Evolutionary conservation across 2,329 filamentous ascomycete genomes (phyloP), one percentile per base, ranked within the genome.

Genomic region (Teratosphaeria viscida): DNA sequence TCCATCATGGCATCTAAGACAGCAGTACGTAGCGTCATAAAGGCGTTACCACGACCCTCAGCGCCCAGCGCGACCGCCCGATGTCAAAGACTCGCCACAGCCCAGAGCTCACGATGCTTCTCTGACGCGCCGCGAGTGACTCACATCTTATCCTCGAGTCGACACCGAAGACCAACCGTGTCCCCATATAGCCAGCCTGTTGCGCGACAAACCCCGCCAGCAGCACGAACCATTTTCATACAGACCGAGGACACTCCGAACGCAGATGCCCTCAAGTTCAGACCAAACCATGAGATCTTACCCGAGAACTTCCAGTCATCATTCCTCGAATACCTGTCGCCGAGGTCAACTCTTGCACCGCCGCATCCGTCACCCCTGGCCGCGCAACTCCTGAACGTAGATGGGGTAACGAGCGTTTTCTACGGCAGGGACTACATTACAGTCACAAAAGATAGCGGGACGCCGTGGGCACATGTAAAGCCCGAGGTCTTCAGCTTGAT

Each of bases 371-470:
- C 92, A 23, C 92, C 90, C 19, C 84, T 99, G 52, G 94, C 94
- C 5, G 88, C 92, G 37, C 86, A 91, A 73, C 82, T 99, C 57
- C 87, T 97, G 81, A 92, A 90, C 72, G 88, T 96, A 62, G 94
- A 97, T 71, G 94, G 94, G 53, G 88, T 97, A n/a, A 92, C 88
- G 2, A 87, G 90, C 1, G 89, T 99, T 26, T 97, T 97, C 76
- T 96, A 95, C 76, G 94, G 92, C 57, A 78, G 85, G 37, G 92
- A 99, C 73, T 97, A 96, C 78, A 97, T 99, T 76, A 99, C 94
- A 12, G 88, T 99, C 39, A 96, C 89, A 52, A 99, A 99, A 75
- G 85, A 89, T 55, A 81, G 85, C 64, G 89, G 94, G 66, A 89
- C 88, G 2, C 90, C 92, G 69, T 99, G 94, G 94, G 88, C 89